Percentiles rank a stretch among this genome's conserved stretches.
Evolutionary conservation across 805 yeast genomes (phyloP).

Genomic region (Lipomyces japonicus): DNA sequence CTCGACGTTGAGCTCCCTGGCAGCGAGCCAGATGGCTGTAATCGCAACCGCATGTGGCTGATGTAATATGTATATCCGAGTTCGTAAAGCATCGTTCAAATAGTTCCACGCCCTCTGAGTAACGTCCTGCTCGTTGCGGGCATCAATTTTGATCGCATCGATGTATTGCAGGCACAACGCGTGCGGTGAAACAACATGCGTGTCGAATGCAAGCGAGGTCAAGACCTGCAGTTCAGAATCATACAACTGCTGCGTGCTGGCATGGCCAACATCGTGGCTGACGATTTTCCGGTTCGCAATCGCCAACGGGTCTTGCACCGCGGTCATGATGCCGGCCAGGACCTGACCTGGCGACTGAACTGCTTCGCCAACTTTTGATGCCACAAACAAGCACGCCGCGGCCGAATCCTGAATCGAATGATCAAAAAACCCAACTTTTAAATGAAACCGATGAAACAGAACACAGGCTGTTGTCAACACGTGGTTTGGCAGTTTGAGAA

Average conservation of each 20-base stretch:
- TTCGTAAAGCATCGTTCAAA: constrained; percentile 19
- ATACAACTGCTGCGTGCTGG: constrained; percentile 3
- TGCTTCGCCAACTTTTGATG: constrained; percentile 19
- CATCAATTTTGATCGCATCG: background rate
- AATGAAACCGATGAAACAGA: constrained; percentile 26
- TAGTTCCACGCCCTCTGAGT: constrained; percentile 25
- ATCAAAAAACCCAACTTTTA: constrained; percentile 18
- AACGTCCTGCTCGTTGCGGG: background rate
- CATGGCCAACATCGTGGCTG: background rate
- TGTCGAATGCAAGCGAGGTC: constrained; percentile 23
- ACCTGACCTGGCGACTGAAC: constrained; percentile 7
- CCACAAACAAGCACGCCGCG: constrained; percentile 19
- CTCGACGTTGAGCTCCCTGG: constrained; percentile 19
- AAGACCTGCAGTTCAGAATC: constrained; percentile 17
- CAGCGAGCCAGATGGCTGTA: constrained; percentile 27
- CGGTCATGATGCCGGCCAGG: constrained; percentile 12
- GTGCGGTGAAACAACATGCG: constrained; percentile 23
- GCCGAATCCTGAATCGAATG: constrained; percentile 10
- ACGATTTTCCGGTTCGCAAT: constrained; percentile 1
- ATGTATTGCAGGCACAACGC: constrained; percentile 17
- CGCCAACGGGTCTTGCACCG: constrained; percentile 17
- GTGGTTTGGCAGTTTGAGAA: constrained; percentile 11
- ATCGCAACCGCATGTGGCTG: constrained; percentile 28
- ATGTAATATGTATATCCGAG: constrained; percentile 18
- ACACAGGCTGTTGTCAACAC: constrained; percentile 19